These are phyloP conservation scores for Fraxinus latifolia DNA, from an alignment of 305 asterid genomes.

Conservation along the genomic window DNA sequence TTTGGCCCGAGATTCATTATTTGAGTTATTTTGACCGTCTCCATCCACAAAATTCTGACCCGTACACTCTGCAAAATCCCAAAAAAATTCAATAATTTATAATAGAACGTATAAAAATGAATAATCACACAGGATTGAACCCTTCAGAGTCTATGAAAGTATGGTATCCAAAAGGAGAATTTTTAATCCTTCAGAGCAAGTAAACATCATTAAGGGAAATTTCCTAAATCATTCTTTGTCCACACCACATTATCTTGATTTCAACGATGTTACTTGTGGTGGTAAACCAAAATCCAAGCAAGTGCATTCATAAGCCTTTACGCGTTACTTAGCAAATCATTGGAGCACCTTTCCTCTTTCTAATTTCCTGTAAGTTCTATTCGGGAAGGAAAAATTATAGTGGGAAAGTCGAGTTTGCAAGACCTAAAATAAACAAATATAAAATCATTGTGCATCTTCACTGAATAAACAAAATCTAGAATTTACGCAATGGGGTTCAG, in stretches of 20 bases:
- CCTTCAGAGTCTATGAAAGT: neutral
- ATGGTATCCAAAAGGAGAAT: neutral
- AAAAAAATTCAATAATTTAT: slow-evolving; percentile 9
- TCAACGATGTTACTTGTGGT: neutral
- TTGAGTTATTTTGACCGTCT: slow-evolving; percentile 27
- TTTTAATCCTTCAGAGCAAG: neutral
- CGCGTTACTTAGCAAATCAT: neutral
- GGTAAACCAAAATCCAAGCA: neutral
- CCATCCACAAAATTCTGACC: slow-evolving; percentile 68
- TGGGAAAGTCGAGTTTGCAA: neutral
- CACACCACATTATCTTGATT: neutral
- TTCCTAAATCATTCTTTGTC: neutral
- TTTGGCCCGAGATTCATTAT: slow-evolving; percentile 31
- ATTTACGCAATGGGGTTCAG: neutral
- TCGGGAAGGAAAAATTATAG: neutral
- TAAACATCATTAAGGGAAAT: neutral
- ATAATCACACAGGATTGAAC: neutral
- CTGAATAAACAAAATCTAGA: neutral
- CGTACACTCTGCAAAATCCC: slow-evolving; percentile 53
- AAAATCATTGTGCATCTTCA: neutral
- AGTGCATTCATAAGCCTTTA: neutral
- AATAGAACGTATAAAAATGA: neutral
- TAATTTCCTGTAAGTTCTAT: neutral
- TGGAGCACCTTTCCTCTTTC: neutral
- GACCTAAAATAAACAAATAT: neutral